Evolutionary conservation across 169 alveolate genomes (phyloP).

Genomic region (Eimeria zaria): DNA sequence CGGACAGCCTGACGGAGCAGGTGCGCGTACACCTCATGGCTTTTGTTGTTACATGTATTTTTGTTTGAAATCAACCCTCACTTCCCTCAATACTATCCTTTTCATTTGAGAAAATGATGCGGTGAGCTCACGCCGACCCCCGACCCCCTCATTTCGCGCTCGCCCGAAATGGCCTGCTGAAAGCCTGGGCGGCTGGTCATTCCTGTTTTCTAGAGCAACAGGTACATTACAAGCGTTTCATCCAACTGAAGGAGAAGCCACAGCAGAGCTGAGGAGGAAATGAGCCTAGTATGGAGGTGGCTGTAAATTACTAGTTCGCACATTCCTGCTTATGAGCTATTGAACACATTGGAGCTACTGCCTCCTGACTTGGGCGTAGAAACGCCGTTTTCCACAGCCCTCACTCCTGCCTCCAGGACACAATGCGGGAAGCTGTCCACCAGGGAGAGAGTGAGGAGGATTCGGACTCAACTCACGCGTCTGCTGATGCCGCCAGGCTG

Average conservation of each 20-base stretch:
- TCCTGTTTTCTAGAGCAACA: background rate
- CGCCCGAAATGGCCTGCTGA: slow-evolving; percentile 22
- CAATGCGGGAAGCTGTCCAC: slow-evolving; percentile 62
- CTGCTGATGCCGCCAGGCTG: slow-evolving; percentile 78
- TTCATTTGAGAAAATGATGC: background rate
- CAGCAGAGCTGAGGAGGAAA: background rate
- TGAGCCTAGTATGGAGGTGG: background rate
- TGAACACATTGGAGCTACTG: background rate
- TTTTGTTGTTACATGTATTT: background rate
- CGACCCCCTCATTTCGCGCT: background rate
- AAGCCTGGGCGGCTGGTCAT: background rate
- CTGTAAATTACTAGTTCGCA: background rate
- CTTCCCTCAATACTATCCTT: background rate
- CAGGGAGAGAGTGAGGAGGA: slow-evolving; percentile 69
- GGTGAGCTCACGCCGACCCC: slow-evolving; percentile 7
- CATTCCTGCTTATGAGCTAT: background rate
- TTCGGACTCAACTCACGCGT: slow-evolving; percentile 54
- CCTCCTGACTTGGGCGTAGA: background rate
- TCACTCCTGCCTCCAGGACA: background rate
- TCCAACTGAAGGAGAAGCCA: background rate
- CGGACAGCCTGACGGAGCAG: background rate
- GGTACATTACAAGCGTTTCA: background rate
- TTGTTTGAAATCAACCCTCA: background rate
- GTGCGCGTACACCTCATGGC: background rate
- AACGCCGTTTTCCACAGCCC: slow-evolving; percentile 3